Evolutionary conservation across 352 stramenopile genomes (phyloP).

Genomic region (Phytophthora cryptogea): DNA sequence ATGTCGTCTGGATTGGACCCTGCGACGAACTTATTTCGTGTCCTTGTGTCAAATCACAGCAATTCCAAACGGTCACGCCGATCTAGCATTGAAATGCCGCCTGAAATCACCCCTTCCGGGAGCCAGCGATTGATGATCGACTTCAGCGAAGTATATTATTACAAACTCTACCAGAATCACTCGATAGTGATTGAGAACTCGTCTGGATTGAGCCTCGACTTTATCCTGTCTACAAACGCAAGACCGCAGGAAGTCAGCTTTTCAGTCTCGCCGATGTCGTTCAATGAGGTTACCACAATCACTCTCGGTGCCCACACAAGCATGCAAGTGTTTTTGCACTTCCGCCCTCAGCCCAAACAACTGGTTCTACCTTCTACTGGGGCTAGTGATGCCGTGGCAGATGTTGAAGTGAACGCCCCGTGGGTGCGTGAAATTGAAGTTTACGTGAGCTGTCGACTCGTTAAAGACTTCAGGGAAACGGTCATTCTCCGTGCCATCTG

Average conservation of each 20-base stretch:
- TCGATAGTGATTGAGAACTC: slow-evolving; percentile 90
- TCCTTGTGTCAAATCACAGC: slow-evolving; percentile 81
- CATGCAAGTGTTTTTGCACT: slow-evolving; percentile 89
- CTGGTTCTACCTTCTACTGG: slow-evolving; percentile 13
- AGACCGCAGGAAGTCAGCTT: slow-evolving; percentile 82
- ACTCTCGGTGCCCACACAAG: slow-evolving; percentile 69
- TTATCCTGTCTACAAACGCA: slow-evolving; percentile 86
- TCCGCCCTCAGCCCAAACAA: slow-evolving; percentile 65
- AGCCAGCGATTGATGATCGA: slow-evolving; percentile 65
- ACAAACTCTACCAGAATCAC: slow-evolving; percentile 91
- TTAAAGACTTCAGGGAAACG: slow-evolving; percentile 89
- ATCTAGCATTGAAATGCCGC: slow-evolving; percentile 57
- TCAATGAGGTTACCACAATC: slow-evolving; percentile 80
- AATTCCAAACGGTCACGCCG: slow-evolving; percentile 60
- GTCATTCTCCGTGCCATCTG: slow-evolving; percentile 81
- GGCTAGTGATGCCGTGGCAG: slow-evolving; percentile 11
- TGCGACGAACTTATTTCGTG: slow-evolving; percentile 81
- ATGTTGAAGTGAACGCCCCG: slow-evolving; percentile 40
- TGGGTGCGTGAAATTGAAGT: slow-evolving; percentile 89
- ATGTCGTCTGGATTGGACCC: slow-evolving; percentile 77
- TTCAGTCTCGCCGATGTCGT: slow-evolving; percentile 81
- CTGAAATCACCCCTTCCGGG: slow-evolving; percentile 25
- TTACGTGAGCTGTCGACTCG: slow-evolving; percentile 86
- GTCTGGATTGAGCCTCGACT: slow-evolving; percentile 82
- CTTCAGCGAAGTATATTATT: slow-evolving; percentile 87